Percentiles rank a stretch among this genome's conserved stretches.
Conservation (phyloP, 1,139 yeast species). For the Arxiozyma bovina region DNA sequence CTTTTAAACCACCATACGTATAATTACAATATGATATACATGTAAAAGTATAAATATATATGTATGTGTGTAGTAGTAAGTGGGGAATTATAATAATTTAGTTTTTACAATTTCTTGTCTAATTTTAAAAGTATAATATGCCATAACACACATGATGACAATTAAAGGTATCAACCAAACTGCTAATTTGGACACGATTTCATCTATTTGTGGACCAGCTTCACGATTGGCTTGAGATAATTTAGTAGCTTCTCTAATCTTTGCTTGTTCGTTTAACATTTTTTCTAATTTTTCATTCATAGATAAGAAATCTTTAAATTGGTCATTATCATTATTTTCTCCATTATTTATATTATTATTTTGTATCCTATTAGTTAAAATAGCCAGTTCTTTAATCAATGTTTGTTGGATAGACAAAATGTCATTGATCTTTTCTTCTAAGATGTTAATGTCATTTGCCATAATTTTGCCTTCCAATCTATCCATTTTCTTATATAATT, state of each 20-base stretch:
- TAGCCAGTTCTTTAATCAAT: constrained; percentile 19
- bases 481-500: constrained; percentile 27
- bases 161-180: constrained; percentile 33
- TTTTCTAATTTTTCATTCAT: constrained; percentile 29
- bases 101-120: constrained; percentile 36
- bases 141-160: constrained; percentile 30
- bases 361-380: constrained; percentile 10
- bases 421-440: constrained; percentile 17
- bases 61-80: background rate
- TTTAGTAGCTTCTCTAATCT: constrained; percentile 24
- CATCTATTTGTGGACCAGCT: constrained; percentile 28
- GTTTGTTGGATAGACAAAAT: constrained; percentile 19
- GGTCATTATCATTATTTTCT: constrained; percentile 6
- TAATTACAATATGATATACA: background rate
- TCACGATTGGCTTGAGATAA: background rate
- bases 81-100: constrained; percentile 25
- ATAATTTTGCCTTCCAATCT: constrained; percentile 31
- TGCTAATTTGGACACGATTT: constrained; percentile 29
- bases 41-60: background rate
- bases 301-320: constrained; percentile 28
- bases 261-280: constrained; percentile 30
- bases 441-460: constrained; percentile 27
- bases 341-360: background rate
- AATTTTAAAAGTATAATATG: constrained; percentile 34
- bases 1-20: constrained; percentile 37